Evolutionary conservation across 2,329 filamentous ascomycete genomes (phyloP), one percentile per base, ranked within the genome.

Genomic region (Paecilomyces variotii): DNA sequence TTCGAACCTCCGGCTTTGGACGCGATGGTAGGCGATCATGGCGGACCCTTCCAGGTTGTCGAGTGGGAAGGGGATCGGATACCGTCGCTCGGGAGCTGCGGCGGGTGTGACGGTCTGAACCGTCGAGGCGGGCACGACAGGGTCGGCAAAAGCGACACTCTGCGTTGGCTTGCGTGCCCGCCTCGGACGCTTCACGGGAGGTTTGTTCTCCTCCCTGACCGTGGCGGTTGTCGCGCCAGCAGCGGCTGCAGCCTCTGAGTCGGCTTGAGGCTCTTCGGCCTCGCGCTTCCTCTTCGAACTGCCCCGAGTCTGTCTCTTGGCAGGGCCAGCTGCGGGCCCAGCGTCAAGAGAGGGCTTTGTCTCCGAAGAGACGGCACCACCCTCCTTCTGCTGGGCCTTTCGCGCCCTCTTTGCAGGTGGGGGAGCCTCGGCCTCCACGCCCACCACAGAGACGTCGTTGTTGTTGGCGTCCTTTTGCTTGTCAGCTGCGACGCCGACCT

Each of bases 1-100:
- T 1, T 83, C 79, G 1, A 82, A 81, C 4, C 87, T 84, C 1
- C 78, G 81, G 9, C 77, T 86, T 24, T 83, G 82, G 1, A 82
- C 84, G 12, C 76, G 82, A 53, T 64, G 77, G 75, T 66, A 30
- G 79, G 69, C 65, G 55, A 69, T 52, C 30, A 62, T 56, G 54
- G 66, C 61, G 7, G 68, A 61, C n/a, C 62, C 65, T 45, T 62
- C 39, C 26, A 70, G 28, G 14, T 58, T 62, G 30, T 65, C 62
- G 2, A 25, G 10, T 9, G 64, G 54, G 39, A 60, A 57, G 32
- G 54, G 56, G 55, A n/a, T 26, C 50, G 27, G 19, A 27, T 12
- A 19, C 62, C 35, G 30, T 58, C 54, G 53, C 55, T 19, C 35
- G 32, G 54, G 54, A 56, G 25, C 30, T 39, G 25, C 30, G 34